Evolutionary conservation across 208 protist genomes (phyloP).

Genomic region (Naegleria fowleri): DNA sequence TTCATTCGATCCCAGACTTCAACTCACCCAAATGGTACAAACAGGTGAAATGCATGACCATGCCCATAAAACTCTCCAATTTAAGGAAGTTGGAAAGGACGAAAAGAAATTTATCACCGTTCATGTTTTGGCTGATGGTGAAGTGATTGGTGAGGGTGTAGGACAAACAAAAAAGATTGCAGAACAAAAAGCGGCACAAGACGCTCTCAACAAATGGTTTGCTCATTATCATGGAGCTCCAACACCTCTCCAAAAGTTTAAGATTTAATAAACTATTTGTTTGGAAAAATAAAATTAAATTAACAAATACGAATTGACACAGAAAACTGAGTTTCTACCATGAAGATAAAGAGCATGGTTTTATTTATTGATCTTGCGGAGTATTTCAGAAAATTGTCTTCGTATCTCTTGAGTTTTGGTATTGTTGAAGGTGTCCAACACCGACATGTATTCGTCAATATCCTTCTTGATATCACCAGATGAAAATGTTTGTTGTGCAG

Average conservation of each 20-base stretch:
- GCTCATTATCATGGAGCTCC: background rate
- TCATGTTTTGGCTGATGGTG: background rate
- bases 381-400: too few species aligned
- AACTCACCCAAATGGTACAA: background rate
- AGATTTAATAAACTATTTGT: background rate
- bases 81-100: background rate
- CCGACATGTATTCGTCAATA: background rate
- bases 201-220: slow-evolving; percentile 1
- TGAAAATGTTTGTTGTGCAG: background rate
- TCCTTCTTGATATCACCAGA: background rate
- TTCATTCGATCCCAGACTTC: background rate
- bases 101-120: background rate
- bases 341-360: too few species aligned
- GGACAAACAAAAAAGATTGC: background rate
- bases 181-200: background rate
- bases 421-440: background rate
- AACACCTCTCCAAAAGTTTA: background rate
- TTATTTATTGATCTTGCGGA: too few species aligned
- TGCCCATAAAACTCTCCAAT: background rate
- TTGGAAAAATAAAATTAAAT: too few species aligned
- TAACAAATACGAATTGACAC: too few species aligned
- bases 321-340: too few species aligned
- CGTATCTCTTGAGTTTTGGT: background rate
- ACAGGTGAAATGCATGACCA: background rate
- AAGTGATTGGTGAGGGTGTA: background rate